Percentiles rank a stretch among this genome's conserved stretches.
Conservation (phyloP, 495 filamentous ascomycete species). For the Stereocaulon alpinum region DNA sequence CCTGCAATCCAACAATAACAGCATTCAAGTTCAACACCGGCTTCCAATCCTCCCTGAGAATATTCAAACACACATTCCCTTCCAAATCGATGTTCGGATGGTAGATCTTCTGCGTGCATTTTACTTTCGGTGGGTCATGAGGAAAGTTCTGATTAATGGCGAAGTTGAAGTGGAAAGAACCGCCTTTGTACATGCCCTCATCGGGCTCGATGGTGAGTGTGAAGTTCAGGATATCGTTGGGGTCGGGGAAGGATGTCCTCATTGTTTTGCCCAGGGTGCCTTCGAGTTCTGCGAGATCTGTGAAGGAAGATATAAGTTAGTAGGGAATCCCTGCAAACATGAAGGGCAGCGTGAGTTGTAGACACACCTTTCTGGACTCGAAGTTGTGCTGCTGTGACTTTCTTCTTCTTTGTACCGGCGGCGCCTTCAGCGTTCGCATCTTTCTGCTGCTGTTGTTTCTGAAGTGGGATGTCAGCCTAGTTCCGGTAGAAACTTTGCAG, state of each 20-base stretch:
- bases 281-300: slow-evolving; percentile 80
- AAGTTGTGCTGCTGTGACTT: slow-evolving; percentile 90
- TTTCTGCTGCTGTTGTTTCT: slow-evolving; percentile 94
- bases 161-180: slow-evolving; percentile 82
- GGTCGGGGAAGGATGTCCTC: slow-evolving; percentile 86
- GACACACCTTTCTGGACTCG: slow-evolving; percentile 85
- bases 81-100: slow-evolving; percentile 98
- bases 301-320: slow-evolving; percentile 8
- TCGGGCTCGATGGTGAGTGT: slow-evolving; percentile 87
- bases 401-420: slow-evolving; percentile 83
- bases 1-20: slow-evolving; percentile 89
- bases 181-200: slow-evolving; percentile 95
- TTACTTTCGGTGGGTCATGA: slow-evolving; percentile 96
- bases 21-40: slow-evolving; percentile 94
- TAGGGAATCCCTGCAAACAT: background rate
- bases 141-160: slow-evolving; percentile 90
- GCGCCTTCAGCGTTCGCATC: slow-evolving; percentile 73
- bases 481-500: background rate
- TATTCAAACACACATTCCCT: slow-evolving; percentile 96
- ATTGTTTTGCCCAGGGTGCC: slow-evolving; percentile 74
- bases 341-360: background rate
- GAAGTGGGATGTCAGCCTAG: slow-evolving; percentile 13
- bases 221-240: slow-evolving; percentile 95
- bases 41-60: slow-evolving; percentile 97
- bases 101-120: slow-evolving; percentile 96